Base-by-base conservation (phyloP, 495 filamentous ascomycete species). In the Trichoderma gamsii region DNA sequence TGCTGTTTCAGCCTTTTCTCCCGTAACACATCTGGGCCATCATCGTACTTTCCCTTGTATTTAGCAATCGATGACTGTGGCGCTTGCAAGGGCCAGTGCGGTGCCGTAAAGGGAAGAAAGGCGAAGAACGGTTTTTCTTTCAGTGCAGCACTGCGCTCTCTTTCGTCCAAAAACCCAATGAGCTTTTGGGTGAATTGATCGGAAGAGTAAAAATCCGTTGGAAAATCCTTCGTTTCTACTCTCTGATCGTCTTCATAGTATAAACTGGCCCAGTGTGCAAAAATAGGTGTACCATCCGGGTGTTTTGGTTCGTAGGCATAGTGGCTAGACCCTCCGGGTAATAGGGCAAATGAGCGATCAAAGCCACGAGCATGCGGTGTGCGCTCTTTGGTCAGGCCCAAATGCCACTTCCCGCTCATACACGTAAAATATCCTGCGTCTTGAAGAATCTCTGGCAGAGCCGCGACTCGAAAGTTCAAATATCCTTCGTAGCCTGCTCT, bases 401-500 rank as follows among this genome's bases (percentile, higher is more conserved):
- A 70, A 73, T 84, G 82, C 83, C 84, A 87, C 72, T 88, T 87
- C 4, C 85, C 86, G 7, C 81, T 76, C 81, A 87, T 85, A 7
- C 86, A 64, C 21, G 86, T 87, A 69, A 81, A 78, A 69, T 88
- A 88, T 41, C 86, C 86, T 7, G 76, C 80, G 72, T 88, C 85
- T 7, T 76, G 78, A 9, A 88, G 76, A n/a, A 87, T 65, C 72
- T 88, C 84, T 2, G 86, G 84, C 15, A 88, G 78, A 6, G 85
- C 79, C 1, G 80, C 86, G 25, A 88, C 85, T 3, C 79, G 75
- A 66, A 86, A 82, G 67, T 88, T 87, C 43, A 88, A 79, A 67
- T 86, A 87, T 15, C 84, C 85, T 74, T 87, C 85, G 72, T 87
- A 86, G 0, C 85, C 85, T 4, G 85, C 83, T 82, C 83, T n/a